phyloP scores from a whole-genome alignment of 1,139 yeast genomes.

The Geotrichum candidum region DNA sequence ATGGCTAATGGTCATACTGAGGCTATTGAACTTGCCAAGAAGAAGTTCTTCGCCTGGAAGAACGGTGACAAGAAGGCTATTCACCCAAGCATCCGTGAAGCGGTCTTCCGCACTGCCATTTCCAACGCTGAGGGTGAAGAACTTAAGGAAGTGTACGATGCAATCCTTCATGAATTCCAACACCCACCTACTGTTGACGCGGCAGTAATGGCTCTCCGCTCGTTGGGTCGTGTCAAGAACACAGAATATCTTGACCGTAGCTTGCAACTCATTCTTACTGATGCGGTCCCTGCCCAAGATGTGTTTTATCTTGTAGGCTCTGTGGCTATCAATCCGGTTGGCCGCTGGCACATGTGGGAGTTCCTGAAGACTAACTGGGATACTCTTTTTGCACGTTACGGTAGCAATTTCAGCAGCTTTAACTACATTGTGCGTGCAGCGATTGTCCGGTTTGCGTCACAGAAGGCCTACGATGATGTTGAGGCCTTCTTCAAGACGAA shows the following conservation, averaged over 20 bases:
- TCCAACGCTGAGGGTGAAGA: slow-evolving; percentile 39
- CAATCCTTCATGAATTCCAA: slow-evolving; percentile 46
- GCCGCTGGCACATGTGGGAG: slow-evolving; percentile 50
- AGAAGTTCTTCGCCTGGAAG: slow-evolving; percentile 40
- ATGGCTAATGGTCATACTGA: slow-evolving; percentile 47
- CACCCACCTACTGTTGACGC: slow-evolving; percentile 59
- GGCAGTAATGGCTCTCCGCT: slow-evolving; percentile 55
- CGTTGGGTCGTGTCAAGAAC: slow-evolving; percentile 52
- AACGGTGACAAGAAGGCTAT: slow-evolving; percentile 37
- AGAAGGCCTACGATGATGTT: slow-evolving; percentile 43
- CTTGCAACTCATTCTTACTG: slow-evolving; percentile 39
- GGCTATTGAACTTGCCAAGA: slow-evolving; percentile 44
- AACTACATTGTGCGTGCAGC: slow-evolving; percentile 58
- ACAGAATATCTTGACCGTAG: slow-evolving; percentile 37
- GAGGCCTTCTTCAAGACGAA: slow-evolving; percentile 47
- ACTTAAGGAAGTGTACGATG: slow-evolving; percentile 41
- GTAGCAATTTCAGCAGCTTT: slow-evolving; percentile 54
- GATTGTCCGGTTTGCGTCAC: slow-evolving; percentile 44
- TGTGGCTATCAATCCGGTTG: slow-evolving; percentile 46
- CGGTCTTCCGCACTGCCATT: slow-evolving; percentile 50
- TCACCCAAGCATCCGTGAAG: slow-evolving; percentile 54
- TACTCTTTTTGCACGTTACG: slow-evolving; percentile 43
- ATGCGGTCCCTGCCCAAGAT: slow-evolving; percentile 63
- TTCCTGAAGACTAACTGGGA: slow-evolving; percentile 53
- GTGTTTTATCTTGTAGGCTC: slow-evolving; percentile 54